A percentile compares a stretch with the other conserved stretches of the same genome.
Evolutionary conservation across 352 stramenopile genomes (phyloP).

Genomic region (Globisporangium cederbergense): DNA sequence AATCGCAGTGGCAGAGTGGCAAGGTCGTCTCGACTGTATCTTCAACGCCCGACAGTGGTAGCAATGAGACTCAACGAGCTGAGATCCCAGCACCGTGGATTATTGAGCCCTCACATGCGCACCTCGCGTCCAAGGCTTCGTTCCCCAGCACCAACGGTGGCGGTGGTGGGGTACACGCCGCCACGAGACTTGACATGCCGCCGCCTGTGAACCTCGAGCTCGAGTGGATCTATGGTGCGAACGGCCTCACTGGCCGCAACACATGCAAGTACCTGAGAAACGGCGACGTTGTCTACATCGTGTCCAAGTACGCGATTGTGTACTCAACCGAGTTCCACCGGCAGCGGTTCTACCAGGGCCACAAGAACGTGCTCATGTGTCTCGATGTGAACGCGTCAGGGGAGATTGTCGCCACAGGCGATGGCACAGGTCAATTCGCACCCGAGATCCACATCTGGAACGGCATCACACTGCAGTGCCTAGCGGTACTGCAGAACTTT

Average conservation of each 20-base stretch:
- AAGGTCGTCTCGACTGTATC: neutral
- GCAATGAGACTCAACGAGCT: neutral
- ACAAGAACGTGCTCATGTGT: conserved; percentile 55
- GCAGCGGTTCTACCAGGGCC: conserved; percentile 72
- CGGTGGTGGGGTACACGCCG: neutral
- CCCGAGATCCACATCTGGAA: conserved; percentile 77
- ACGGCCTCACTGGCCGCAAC: conserved; percentile 41
- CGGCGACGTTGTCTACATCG: conserved; percentile 66
- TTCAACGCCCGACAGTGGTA: neutral
- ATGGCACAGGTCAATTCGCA: conserved; percentile 15
- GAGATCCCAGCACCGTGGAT: conserved; percentile 45
- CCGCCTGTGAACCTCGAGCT: conserved; percentile 62
- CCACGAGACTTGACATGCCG: conserved; percentile 27
- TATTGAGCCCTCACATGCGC: conserved; percentile 30
- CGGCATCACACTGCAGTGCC: conserved; percentile 55
- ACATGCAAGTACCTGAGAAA: conserved; percentile 43
- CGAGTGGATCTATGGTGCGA: conserved; percentile 77
- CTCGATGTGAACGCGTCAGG: conserved; percentile 52
- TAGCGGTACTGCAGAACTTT: conserved; percentile 65
- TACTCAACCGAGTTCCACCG: conserved; percentile 54
- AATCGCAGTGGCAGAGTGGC: conserved; percentile 22
- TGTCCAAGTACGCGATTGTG: conserved; percentile 73
- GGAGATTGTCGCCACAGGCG: conserved; percentile 67
- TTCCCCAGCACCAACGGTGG: neutral
- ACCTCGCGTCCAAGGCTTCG: conserved; percentile 3